Conservation (phyloP, 768 basidiomycete species). For the Pisolithus tinctorius region DNA sequence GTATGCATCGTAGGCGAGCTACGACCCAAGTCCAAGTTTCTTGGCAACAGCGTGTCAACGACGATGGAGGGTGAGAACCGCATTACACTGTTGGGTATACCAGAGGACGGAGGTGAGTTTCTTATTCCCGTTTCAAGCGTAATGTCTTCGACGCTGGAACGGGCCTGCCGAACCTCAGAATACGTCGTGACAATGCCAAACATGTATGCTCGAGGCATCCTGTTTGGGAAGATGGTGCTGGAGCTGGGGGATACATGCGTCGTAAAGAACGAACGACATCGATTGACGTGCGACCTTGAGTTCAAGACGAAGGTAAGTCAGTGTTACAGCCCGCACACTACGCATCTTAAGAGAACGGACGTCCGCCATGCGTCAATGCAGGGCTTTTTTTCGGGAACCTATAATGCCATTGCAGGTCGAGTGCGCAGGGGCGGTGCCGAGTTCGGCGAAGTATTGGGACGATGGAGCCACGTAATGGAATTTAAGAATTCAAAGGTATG, state of each 20-base stretch:
- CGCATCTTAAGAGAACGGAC: too few species aligned
- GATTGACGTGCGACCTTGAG: conserved; percentile 74
- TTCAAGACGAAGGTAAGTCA: conserved; percentile 90
- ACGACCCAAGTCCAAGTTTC: conserved; percentile 90
- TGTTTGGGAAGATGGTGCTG: conserved; percentile 92
- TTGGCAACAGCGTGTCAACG: conserved; percentile 95
- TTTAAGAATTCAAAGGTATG: conserved; percentile 64
- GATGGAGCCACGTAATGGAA: conserved; percentile 90
- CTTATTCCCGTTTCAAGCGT: conserved; percentile 1
- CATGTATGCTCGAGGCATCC: conserved; percentile 87
- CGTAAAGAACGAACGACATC: conserved; percentile 76
- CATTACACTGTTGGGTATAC: conserved; percentile 72
- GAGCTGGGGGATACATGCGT: conserved; percentile 89
- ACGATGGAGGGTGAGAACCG: conserved; percentile 96
- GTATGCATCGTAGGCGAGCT: conserved; percentile 88
- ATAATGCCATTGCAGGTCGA: conserved; percentile 83
- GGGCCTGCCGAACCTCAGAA: conserved; percentile 34
- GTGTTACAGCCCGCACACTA: not conserved
- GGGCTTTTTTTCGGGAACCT: conserved; percentile 97
- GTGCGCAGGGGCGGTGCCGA: conserved; percentile 59
- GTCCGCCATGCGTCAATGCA: conserved; percentile 19
- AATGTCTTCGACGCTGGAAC: too few species aligned
- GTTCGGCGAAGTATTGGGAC: conserved; percentile 80
- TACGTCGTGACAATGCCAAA: conserved; percentile 96
- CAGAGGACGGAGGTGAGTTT: conserved; percentile 77